Evolutionary conservation across 768 basidiomycete genomes (phyloP), one percentile per base, ranked within the genome.

Genomic region (Hysterangium stoloniferum): DNA sequence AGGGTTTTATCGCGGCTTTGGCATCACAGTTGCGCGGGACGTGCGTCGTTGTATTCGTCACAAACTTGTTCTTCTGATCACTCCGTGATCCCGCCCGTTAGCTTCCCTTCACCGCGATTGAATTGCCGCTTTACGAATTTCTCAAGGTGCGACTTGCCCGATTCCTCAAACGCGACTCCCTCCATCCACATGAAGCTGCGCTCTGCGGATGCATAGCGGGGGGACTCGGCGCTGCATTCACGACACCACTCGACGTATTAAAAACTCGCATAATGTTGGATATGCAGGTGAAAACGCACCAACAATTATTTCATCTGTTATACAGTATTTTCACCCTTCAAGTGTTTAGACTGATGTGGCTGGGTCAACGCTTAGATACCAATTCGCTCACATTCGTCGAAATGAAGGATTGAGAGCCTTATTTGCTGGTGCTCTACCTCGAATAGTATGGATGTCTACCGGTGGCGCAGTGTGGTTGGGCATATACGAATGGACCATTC

Each of bases 191-290:
- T 54, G 84, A 89, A 66, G 85, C 90, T 45, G 94, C 93, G 0
- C 55, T 84, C 3, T 98, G 95, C 58, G 96, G 95, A 2, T 88
- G 85, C 60, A 71, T 95, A 40, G 87, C 96, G 0, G 96, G 96
- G 6, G 95, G 86, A 0, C 69, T 88, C 24, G 93, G 93, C 4
- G 95, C 93, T 1, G 88, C 84, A 0, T 57, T 85, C 31, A 98
- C 96, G 1, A 98, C 96, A 0, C 96, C 96, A 1, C 71, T 99
- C 27, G 96, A 99, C 60, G 96, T 98, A 2, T 75, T 96, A 29
- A 99, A 99, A 65, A 99, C 96, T 1, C 78, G 96, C 15, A 86
- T 96, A 37, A 99, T 99, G 96, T 76, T 98, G 6, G 93, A 95
- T 59, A 72, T 87, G 47, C 74, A 84, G 61, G 93, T 93, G 57